Base-by-base conservation (phyloP, 2,329 filamentous ascomycete genomes). In the Alternaria sp. region DNA sequence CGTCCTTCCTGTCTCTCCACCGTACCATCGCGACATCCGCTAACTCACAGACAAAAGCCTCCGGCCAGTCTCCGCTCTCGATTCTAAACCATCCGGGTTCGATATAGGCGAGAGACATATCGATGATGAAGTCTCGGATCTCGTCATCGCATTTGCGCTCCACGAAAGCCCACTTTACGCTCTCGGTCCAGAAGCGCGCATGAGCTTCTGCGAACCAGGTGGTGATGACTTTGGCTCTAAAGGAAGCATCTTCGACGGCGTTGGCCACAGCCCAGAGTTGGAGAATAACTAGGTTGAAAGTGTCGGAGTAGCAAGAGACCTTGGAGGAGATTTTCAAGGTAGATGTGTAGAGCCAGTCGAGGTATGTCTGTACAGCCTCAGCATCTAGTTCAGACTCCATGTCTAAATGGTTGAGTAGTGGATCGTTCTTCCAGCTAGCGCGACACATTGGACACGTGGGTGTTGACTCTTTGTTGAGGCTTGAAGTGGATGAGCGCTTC, bases 361-460 rank as follows among this genome's bases (percentile, higher is more conserved):
- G 5, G 26, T 70, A 70, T 2, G 26, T 14, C 29, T 63, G 57
- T 7, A 68, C 46, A 3, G 55, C 49, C 8, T 52, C 31, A 0
- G 36, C 28, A 11, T 63, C 51, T 1, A 65, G 51, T 1, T 45
- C n/a, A 6, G 26, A 33, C 14, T 42, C 31, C 13, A 55, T 5
- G 11, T 39, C 24, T 6, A 57, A 8, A 29, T 28, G 3, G 2
- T 37, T 49, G n/a, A 36, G 26, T 7, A 42, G 5, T 2, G 37
- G 50, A 6, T 58, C 33, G 17, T 49, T 41, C 36, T 50, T 51
- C 61, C 61, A 67, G n/a, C 36, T 13, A 2, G 49, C 33, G 24
- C 63, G 68, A 33, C 65, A 71, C 37, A 65, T 61, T 3, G 67
- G 63, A 29, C 67, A 72, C 0, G 51, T 60, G 0, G 42, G 41